Conservation (phyloP, 202 grass and related monocot genomes). For the Bolboschoenoplectus hybrid region DNA sequence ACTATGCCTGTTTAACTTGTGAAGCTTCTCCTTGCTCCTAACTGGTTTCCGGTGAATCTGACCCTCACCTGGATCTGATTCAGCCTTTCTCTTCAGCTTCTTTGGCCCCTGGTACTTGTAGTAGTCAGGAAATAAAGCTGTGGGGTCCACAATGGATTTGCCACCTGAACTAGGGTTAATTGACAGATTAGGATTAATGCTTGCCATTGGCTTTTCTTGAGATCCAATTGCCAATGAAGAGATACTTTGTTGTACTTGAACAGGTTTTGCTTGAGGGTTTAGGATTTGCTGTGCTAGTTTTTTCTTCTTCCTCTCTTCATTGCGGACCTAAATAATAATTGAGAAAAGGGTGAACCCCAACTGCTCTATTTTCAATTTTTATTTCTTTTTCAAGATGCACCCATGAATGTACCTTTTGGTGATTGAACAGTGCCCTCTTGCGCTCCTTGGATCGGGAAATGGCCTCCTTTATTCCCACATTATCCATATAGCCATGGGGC, state of each 20-base stretch:
- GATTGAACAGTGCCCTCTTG: constrained; percentile 58
- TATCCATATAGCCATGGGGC: constrained; percentile 96
- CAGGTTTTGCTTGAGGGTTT: constrained; percentile 48
- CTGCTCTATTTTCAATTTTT: not conserved
- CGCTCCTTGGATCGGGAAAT: constrained; percentile 90
- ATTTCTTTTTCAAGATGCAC: not conserved
- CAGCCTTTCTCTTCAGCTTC: constrained; percentile 71
- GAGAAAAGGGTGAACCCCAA: constrained; percentile 1
- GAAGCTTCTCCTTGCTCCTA: constrained; percentile 58
- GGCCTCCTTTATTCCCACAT: constrained; percentile 97
- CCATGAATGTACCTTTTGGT: constrained; percentile 67
- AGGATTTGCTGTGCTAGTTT: constrained; percentile 54
- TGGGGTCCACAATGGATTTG: constrained; percentile 40
- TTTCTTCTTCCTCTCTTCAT: constrained; percentile 85
- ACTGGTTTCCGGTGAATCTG: constrained; percentile 54
- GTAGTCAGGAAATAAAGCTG: constrained; percentile 53
- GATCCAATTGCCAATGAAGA: constrained; percentile 22
- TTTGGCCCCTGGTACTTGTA: constrained; percentile 57
- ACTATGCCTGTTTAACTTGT: constrained; percentile 35
- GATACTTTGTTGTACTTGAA: constrained; percentile 37
- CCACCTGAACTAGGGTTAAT: constrained; percentile 29
- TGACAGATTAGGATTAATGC: constrained; percentile 30
- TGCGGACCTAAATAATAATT: constrained; percentile 58
- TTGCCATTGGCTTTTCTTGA: constrained; percentile 46
- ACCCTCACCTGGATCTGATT: constrained; percentile 50